Conservation (phyloP, 495 filamentous ascomycete genomes). For the Penicillium psychrofluorescens region DNA sequence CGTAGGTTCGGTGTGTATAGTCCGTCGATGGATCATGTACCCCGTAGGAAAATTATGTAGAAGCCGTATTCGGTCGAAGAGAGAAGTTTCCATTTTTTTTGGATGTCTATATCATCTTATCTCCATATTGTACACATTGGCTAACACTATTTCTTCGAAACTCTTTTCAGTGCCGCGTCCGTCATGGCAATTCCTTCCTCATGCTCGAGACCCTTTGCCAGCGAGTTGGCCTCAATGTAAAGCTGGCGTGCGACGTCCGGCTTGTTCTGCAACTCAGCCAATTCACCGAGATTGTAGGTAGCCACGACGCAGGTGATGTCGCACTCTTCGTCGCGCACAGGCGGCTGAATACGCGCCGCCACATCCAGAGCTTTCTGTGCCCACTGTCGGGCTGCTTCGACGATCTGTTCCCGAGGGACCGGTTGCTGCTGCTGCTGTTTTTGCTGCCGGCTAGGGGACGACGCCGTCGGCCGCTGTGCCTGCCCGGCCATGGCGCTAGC, state of each 20-base stretch:
- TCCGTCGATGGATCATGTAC: too few relatives aligned
- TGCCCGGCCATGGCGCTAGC: conserved; percentile 26
- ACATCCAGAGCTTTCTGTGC: conserved; percentile 64
- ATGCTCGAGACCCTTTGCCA: conserved; percentile 58
- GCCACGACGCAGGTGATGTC: conserved; percentile 78
- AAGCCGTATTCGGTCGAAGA: neutral
- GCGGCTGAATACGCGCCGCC: conserved; percentile 45
- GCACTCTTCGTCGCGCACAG: conserved; percentile 69
- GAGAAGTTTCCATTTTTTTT: too few relatives aligned
- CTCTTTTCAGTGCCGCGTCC: conserved; percentile 35
- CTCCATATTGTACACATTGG: conserved; percentile 14
- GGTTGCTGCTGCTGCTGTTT: conserved; percentile 22
- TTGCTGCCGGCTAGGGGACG: conserved; percentile 16
- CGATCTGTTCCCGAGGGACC: conserved; percentile 39
- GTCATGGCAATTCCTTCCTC: conserved; percentile 56
- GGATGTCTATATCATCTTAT: neutral
- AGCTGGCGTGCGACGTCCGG: conserved; percentile 47
- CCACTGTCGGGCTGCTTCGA: conserved; percentile 63
- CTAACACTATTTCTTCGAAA: conserved; percentile 23
- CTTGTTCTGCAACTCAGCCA: conserved; percentile 65
- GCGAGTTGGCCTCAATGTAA: conserved; percentile 52
- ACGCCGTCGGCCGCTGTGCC: conserved; percentile 27
- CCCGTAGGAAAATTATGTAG: neutral
- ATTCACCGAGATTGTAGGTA: conserved; percentile 78
- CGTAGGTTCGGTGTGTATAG: too few relatives aligned